phyloP scores from a whole-genome alignment of 179 eudicot species.

The Nepenthes alata region DNA sequence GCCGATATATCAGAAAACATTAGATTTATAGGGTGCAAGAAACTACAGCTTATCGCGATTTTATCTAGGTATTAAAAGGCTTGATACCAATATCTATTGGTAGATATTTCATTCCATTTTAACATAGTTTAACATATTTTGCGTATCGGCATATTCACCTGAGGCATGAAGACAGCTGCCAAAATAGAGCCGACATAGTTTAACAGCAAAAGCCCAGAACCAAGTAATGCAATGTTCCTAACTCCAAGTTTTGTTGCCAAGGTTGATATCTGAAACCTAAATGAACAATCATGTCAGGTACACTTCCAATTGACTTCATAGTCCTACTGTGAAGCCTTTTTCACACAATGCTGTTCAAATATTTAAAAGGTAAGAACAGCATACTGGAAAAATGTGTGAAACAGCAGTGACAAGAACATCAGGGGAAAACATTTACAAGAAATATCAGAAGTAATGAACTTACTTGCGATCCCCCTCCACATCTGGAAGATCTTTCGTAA shows the following conservation, averaged over 20 bases:
- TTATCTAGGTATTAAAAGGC: too few species aligned
- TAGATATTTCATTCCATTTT: too few species aligned
- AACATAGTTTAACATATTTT: too few species aligned
- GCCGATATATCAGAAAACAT: too few species aligned
- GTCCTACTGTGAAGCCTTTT: too few species aligned
- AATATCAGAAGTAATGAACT: conserved; percentile 31
- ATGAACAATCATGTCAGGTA: background rate
- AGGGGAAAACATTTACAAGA: background rate
- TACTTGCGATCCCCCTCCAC: conserved; percentile 99
- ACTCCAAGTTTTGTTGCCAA: conserved; percentile 96
- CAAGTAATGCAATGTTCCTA: conserved; percentile 83
- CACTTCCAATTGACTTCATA: too few species aligned
- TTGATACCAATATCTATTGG: too few species aligned
- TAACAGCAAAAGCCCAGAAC: conserved; percentile 78
- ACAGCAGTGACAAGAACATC: background rate
- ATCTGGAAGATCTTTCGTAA: conserved; percentile 98
- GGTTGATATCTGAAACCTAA: conserved; percentile 80
- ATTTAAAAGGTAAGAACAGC: too few species aligned
- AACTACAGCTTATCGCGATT: too few species aligned
- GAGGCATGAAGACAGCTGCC: conserved; percentile 65
- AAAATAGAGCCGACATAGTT: conserved; percentile 71
- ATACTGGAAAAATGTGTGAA: too few species aligned
- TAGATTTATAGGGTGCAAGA: too few species aligned
- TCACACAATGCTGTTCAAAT: too few species aligned
- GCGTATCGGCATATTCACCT: conserved; percentile 29